These are phyloP conservation scores for Angophora floribunda DNA, from an alignment of 345 rosid genomes.

Conservation along the genomic window DNA sequence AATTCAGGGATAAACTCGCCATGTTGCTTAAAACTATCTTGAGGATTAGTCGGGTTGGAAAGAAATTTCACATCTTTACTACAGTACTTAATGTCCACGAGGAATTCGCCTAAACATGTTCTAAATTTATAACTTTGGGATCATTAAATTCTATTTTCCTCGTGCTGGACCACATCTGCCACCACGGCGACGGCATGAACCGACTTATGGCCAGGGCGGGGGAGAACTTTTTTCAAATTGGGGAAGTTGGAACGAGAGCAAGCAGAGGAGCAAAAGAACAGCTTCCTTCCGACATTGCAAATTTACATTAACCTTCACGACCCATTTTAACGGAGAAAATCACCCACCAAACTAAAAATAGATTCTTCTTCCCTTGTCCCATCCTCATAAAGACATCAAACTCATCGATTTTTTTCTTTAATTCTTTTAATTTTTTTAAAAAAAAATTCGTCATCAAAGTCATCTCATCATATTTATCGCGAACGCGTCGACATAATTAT, in stretches of 20 bases:
- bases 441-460: background rate
- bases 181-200: background rate
- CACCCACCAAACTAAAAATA: background rate
- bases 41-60: background rate
- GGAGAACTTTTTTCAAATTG: background rate
- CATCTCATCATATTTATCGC: background rate
- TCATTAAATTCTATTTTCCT: background rate
- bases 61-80: background rate
- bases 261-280: background rate
- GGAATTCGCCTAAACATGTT: background rate
- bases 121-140: background rate
- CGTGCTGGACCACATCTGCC: background rate
- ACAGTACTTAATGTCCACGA: background rate
- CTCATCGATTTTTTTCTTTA: background rate
- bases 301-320: background rate
- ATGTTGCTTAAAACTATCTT: background rate
- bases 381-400: background rate
- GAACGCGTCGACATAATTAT: background rate
- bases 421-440: background rate
- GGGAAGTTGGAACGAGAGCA: background rate
- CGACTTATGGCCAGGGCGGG: background rate
- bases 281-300: background rate
- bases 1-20: background rate
- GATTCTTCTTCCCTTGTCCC: background rate
- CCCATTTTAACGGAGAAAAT: background rate